phyloP scores from a whole-genome alignment of 2,329 filamentous ascomycete genomes.

The Trichoderma koningii region DNA sequence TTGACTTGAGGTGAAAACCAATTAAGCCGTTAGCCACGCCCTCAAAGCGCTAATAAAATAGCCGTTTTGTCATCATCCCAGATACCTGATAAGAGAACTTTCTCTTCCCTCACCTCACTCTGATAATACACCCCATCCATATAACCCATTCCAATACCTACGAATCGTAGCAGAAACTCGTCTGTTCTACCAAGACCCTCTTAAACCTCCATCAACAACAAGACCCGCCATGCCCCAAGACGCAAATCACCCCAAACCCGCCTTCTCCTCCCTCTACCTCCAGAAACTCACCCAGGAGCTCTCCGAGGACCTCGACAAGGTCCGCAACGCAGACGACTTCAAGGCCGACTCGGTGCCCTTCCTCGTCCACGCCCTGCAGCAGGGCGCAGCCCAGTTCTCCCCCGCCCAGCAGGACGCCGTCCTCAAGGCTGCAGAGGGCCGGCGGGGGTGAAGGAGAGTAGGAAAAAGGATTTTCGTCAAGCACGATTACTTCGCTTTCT shows the following conservation, averaged over 20 bases:
- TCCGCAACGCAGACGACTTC: conserved; percentile 71
- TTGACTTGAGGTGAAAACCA: no score
- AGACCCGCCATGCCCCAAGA: conserved; percentile 14
- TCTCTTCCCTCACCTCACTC: not conserved
- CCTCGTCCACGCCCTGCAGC: conserved; percentile 67
- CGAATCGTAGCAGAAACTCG: no score
- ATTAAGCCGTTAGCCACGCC: no score
- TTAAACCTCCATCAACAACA: no score
- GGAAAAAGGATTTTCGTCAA: no score
- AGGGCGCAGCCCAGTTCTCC: conserved; percentile 65
- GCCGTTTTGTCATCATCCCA: no score
- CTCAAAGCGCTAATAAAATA: no score
- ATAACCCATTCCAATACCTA: no score
- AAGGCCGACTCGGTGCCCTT: conserved; percentile 64
- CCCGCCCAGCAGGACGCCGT: conserved; percentile 32
- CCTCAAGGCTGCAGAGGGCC: conserved; percentile 8
- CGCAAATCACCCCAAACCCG: conserved; percentile 32
- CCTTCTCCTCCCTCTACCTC: conserved; percentile 68
- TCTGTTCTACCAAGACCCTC: no score
- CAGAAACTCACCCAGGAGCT: conserved; percentile 70
- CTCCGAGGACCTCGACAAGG: conserved; percentile 71
- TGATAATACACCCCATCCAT: not conserved
- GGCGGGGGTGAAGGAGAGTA: not conserved
- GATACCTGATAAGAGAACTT: not conserved
- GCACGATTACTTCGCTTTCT: not conserved